Evolutionary conservation across 2,329 filamentous ascomycete species (phyloP), one percentile per base, ranked within the genome.

Genomic region (Fusarium sarcochroum): DNA sequence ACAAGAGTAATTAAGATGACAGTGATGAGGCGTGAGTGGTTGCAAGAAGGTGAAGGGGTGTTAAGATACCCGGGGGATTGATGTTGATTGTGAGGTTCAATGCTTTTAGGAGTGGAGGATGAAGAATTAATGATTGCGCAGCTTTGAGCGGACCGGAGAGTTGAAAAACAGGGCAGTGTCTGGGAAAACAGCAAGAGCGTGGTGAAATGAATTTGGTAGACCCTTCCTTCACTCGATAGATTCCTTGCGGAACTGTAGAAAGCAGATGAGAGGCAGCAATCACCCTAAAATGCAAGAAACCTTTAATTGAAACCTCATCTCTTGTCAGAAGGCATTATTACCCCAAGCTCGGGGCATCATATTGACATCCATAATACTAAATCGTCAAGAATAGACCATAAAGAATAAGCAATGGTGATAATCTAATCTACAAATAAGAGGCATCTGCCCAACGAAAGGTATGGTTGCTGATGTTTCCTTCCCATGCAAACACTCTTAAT

Each of bases 71-170:
- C 50, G 46, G 17, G 40, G 38, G 25, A 21, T 27, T 38, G 47
- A 60, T 68, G 52, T 34, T 64, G 64, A 32, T 44, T 41, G 21
- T 45, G 37, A 58, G 42, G 23, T 53, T 52, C 30, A 30, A 55
- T 55, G 14, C 27, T 18, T 51, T 53, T 66, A 58, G 66, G 65
- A 17, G 51, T 41, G 45, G 27, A 62, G 38, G 50, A 35, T 63
- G 38, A 40, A 49, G 47, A 45, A 41, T 45, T 42, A 51, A 52
- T 20, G 18, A 54, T 21, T 18, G 23, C 32, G 27, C 10, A 27
- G 30, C 56, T 45, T 59, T 48, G 35, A 30, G 23, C 17, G 13
- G 48, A 44, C 5, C 27, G n/a, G 30, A 27, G 18, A 46, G 15
- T 45, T 46, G 30, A 50, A 66, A 51, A 15, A 32, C 5, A 44